These are phyloP conservation scores for Phellinidium pouzarii DNA, from an alignment of 1,284 basidiomycete species.

Conservation along the genomic window DNA sequence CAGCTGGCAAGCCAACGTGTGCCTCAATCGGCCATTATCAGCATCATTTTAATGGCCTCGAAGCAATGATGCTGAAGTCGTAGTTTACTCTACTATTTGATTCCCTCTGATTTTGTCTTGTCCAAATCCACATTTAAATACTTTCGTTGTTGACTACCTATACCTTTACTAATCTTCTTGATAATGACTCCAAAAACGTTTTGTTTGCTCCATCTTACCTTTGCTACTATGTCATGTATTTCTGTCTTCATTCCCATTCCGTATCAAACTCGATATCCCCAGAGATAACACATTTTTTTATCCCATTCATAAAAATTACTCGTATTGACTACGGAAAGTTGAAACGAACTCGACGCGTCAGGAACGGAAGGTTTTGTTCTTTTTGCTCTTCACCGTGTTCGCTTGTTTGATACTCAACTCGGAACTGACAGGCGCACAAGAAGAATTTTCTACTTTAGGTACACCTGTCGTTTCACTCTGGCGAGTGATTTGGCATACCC, in stretches of 20 bases:
- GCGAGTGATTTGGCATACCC: background rate
- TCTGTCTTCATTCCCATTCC: background rate
- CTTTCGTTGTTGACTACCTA: too few species aligned
- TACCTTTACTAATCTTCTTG: too few species aligned
- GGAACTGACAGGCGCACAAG: too few species aligned
- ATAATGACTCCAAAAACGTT: too few species aligned
- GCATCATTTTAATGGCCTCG: too few species aligned
- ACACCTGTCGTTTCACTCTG: background rate
- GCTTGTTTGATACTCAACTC: too few species aligned
- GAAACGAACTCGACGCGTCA: background rate
- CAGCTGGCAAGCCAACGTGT: slow-evolving; percentile 70
- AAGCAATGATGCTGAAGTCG: too few species aligned
- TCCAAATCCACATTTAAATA: too few species aligned
- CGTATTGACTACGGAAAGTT: background rate
- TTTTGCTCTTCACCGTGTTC: background rate
- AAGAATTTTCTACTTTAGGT: too few species aligned
- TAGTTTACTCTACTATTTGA: too few species aligned
- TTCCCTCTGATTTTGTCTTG: too few species aligned
- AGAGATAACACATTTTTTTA: background rate
- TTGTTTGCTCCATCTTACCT: background rate
- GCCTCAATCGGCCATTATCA: slow-evolving; percentile 31
- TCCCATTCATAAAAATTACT: background rate
- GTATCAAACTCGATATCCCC: background rate
- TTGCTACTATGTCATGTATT: background rate
- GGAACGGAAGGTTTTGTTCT: background rate